Base-by-base conservation (phyloP, 495 filamentous ascomycete genomes). In the Apodospora peruviana region DNA sequence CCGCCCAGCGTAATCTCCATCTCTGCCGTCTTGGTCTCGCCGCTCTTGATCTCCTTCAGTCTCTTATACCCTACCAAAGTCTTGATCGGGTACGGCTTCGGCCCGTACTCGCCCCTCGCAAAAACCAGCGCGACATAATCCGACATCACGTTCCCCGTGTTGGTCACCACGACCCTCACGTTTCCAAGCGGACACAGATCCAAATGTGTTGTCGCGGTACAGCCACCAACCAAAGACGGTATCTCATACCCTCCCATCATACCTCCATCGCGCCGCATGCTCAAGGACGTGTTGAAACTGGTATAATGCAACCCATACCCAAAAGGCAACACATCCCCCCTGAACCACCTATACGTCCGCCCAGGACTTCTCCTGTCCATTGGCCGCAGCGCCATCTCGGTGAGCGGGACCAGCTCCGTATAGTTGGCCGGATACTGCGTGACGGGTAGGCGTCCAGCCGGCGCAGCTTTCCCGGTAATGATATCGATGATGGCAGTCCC, bases 101-200 rank as follows among this genome's bases (percentile, higher is more conserved):
- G 83, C 0, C 84, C 84, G 38, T 69, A 69, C 5, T 67, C 68
- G 2, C 74, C 77, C 44, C 73, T 67, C n/a, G 72, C 55, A 52
- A 82, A 87, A 0, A 65, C 67, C 20, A 87, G 69, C 7, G 70
- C 71, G 0, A 80, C 76, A 50, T 80, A 87, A 52, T 83, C 79
- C 0, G 80, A 82, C 2, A 65, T 55, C 0, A 54, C 52, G 3
- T 52, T 39, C 2, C 83, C 82, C 0, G 73, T 75, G 57, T 87
- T 86, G 4, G 56, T 51, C 0, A 68, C 62, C 1, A 20, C 21
- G 0, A 71, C 55, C 50, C 52, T 77, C 50, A 39, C 50, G 23
- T 22, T 71, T 59, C 23, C 67, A 68, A 66, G 78, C 48, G 57
- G 71, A 70, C 52, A 75, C 34, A 64, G 75, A 69, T 21, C 71